phyloP scores from a whole-genome alignment of 1,284 basidiomycete species.

The Anthracocystis setariae region DNA sequence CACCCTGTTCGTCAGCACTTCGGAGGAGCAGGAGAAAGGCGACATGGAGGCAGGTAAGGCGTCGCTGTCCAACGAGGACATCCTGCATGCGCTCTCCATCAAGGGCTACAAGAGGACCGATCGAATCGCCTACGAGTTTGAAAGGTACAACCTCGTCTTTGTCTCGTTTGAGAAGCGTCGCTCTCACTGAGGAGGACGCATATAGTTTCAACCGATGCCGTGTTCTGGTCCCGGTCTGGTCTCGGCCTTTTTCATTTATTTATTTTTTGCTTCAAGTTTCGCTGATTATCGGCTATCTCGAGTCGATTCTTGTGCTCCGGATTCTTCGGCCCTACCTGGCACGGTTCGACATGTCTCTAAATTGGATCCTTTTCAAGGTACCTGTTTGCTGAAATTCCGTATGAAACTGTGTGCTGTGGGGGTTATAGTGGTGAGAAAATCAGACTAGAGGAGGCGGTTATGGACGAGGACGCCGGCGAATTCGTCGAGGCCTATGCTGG shows the following conservation, averaged over 20 bases:
- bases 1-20: slow-evolving; percentile 85
- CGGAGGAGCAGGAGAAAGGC: slow-evolving; percentile 69
- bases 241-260: neutral
- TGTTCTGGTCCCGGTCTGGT: no score
- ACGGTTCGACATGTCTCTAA: neutral
- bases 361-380: neutral
- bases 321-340: no score
- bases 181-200: slow-evolving; percentile 8
- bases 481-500: slow-evolving; percentile 42
- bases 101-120: slow-evolving; percentile 77
- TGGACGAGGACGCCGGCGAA: slow-evolving; percentile 41
- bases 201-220: no score
- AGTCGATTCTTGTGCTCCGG: no score
- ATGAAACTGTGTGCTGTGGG: neutral
- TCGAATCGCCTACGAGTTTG: slow-evolving; percentile 98
- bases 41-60: slow-evolving; percentile 28
- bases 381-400: neutral
- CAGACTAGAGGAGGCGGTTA: slow-evolving; percentile 27
- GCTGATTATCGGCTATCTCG: no score
- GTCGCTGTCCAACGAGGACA: slow-evolving; percentile 54
- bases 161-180: slow-evolving; percentile 45
- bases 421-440: neutral
- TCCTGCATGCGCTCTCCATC: slow-evolving; percentile 60
- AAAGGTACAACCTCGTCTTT: slow-evolving; percentile 90
- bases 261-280: no score